A percentile compares a stretch with the other conserved stretches of the same genome.
These are phyloP conservation scores for Cinchona pubescens DNA, from an alignment of 257 asterid species.

Conservation along the genomic window DNA sequence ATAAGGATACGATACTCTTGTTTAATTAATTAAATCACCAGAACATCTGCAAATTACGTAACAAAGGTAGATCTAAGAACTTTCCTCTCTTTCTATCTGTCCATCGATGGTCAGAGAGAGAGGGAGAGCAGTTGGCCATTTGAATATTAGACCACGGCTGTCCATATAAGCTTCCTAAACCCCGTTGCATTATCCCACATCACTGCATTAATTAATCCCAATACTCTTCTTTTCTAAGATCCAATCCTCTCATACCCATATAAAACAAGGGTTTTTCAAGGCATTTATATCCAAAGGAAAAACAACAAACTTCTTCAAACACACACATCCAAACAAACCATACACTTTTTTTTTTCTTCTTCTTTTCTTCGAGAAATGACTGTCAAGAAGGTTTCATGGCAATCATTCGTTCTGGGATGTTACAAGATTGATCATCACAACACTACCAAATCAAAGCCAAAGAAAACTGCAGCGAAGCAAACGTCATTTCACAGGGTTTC, in stretches of 20 bases:
- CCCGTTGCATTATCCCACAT: slow-evolving; percentile 7
- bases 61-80: too few relatives aligned
- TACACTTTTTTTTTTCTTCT: not conserved
- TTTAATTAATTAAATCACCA: too few relatives aligned
- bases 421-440: slow-evolving; percentile 33
- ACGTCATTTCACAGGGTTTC: slow-evolving; percentile 57
- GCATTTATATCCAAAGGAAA: not conserved
- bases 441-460: slow-evolving; percentile 17
- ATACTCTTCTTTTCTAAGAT: not conserved
- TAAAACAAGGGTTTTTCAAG: not conserved
- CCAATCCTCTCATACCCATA: not conserved
- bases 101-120: slow-evolving; percentile 33
- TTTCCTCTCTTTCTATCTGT: too few relatives aligned
- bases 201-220: not conserved
- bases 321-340: not conserved
- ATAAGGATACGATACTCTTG: too few relatives aligned
- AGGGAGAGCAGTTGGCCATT: slow-evolving; percentile 39
- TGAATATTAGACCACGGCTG: slow-evolving; percentile 20
- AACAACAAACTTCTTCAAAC: not conserved
- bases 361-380: slow-evolving; percentile 23
- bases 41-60: too few relatives aligned
- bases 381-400: slow-evolving; percentile 58
- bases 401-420: slow-evolving; percentile 47
- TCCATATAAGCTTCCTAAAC: slow-evolving; percentile 25
- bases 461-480: slow-evolving; percentile 26